phyloP scores from a whole-genome alignment of 805 yeast genomes.

The Metschnikowia bowlesiae region DNA sequence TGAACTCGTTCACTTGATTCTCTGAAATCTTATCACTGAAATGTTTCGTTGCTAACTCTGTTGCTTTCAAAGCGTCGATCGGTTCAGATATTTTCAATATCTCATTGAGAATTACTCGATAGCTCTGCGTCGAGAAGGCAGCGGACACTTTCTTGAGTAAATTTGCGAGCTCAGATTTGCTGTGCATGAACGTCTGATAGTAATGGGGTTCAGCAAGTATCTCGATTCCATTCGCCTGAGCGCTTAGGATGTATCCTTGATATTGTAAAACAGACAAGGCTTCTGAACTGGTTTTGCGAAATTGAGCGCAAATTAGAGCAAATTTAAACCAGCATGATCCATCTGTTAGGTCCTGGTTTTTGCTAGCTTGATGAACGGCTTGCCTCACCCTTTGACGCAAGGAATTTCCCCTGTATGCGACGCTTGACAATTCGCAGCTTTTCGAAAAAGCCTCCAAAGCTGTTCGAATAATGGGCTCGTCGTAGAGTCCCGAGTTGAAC shows the following conservation, averaged over 20 bases:
- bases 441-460: slow-evolving; percentile 49
- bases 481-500: slow-evolving; percentile 47
- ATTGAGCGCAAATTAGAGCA: slow-evolving; percentile 67
- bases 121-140: slow-evolving; percentile 28
- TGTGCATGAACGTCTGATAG: slow-evolving; percentile 23
- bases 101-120: slow-evolving; percentile 20
- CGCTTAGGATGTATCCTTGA: slow-evolving; percentile 15
- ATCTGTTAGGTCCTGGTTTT: slow-evolving; percentile 24
- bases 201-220: slow-evolving; percentile 28
- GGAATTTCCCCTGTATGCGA: slow-evolving; percentile 6
- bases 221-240: slow-evolving; percentile 33
- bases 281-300: slow-evolving; percentile 57
- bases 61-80: slow-evolving; percentile 16
- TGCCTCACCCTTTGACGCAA: slow-evolving; percentile 24
- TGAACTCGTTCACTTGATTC: slow-evolving; percentile 18
- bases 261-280: slow-evolving; percentile 39
- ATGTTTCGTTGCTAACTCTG: slow-evolving; percentile 21
- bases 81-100: slow-evolving; percentile 9
- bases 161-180: slow-evolving; percentile 16
- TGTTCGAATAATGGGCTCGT: slow-evolving; percentile 45
- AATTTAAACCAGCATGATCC: slow-evolving; percentile 63
- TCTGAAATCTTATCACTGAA: slow-evolving; percentile 25
- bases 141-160: slow-evolving; percentile 21
- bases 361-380: slow-evolving; percentile 7
- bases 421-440: slow-evolving; percentile 27